These are phyloP conservation scores for Penicillium capsulatum DNA, from an alignment of 2,329 filamentous ascomycete genomes.

Conservation along the genomic window DNA sequence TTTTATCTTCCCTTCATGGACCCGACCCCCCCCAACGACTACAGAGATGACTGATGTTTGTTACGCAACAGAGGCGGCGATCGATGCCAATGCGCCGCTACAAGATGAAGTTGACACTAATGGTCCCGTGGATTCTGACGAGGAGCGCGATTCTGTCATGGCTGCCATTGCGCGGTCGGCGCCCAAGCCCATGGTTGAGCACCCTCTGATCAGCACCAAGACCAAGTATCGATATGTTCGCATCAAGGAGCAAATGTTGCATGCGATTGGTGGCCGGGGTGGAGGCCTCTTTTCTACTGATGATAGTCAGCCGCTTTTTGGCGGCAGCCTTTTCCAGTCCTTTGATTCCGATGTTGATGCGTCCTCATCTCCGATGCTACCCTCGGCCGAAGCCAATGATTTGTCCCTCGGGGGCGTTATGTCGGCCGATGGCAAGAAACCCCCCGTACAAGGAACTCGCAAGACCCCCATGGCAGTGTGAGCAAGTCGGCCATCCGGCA, in stretches of 20 bases:
- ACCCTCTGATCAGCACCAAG: slow-evolving; percentile 49
- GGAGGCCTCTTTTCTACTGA: slow-evolving; percentile 44
- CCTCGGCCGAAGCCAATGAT: slow-evolving; percentile 22
- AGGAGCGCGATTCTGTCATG: slow-evolving; percentile 90
- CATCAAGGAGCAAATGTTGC: slow-evolving; percentile 60
- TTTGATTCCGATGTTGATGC: slow-evolving; percentile 22
- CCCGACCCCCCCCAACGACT: background rate
- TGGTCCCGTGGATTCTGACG: slow-evolving; percentile 84
- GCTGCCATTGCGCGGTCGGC: slow-evolving; percentile 67
- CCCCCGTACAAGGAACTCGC: slow-evolving; percentile 17
- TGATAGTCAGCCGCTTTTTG: slow-evolving; percentile 28
- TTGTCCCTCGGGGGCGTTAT: slow-evolving; percentile 15
- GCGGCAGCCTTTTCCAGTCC: slow-evolving; percentile 34
- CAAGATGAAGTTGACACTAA: slow-evolving; percentile 81
- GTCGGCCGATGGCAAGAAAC: slow-evolving; percentile 24
- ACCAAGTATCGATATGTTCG: slow-evolving; percentile 59
- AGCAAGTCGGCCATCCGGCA: slow-evolving; percentile 6
- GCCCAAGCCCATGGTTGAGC: slow-evolving; percentile 71
- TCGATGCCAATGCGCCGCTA: slow-evolving; percentile 87
- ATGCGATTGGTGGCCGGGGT: slow-evolving; percentile 52
- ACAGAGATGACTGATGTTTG: slow-evolving; percentile 18
- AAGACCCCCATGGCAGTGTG: slow-evolving; percentile 14
- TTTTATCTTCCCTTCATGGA: too few species aligned
- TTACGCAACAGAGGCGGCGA: slow-evolving; percentile 67
- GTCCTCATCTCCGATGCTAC: slow-evolving; percentile 21